phyloP scores from a whole-genome alignment of 2,329 filamentous ascomycete species.

The Xylaria sp. region DNA sequence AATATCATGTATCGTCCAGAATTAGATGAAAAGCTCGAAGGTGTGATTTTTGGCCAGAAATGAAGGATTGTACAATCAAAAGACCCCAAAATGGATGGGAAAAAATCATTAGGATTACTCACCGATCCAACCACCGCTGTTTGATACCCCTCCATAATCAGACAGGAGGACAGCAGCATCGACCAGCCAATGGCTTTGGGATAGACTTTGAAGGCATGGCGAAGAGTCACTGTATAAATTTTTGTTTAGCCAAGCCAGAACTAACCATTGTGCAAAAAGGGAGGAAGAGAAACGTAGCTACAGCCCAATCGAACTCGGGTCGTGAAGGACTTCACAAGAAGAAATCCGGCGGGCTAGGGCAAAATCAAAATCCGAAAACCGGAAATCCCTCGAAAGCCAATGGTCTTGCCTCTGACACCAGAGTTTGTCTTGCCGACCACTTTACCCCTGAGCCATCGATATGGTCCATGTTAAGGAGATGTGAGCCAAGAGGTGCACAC shows the following conservation, averaged over 20 bases:
- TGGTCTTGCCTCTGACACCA: too few relatives aligned
- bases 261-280: neutral
- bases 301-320: too few relatives aligned
- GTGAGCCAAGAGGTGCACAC: too few relatives aligned
- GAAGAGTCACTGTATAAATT: constrained; percentile 47
- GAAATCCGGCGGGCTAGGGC: too few relatives aligned
- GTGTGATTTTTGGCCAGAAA: neutral
- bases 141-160: constrained; percentile 53
- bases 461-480: too few relatives aligned
- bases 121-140: constrained; percentile 47
- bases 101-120: neutral
- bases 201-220: constrained; percentile 56
- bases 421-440: too few relatives aligned
- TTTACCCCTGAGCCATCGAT: too few relatives aligned
- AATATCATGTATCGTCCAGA: neutral
- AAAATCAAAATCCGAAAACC: too few relatives aligned
- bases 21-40: neutral
- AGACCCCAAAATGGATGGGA: neutral
- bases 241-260: neutral
- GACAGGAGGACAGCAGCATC: constrained; percentile 55
- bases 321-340: too few relatives aligned
- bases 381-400: too few relatives aligned
- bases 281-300: neutral
- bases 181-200: constrained; percentile 58
- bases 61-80: neutral